Percentiles rank a stretch among this genome's conserved stretches.
These are phyloP conservation scores for Platanthera guangdongensis DNA, from an alignment of 106 monocot genomes.

Conservation along the genomic window DNA sequence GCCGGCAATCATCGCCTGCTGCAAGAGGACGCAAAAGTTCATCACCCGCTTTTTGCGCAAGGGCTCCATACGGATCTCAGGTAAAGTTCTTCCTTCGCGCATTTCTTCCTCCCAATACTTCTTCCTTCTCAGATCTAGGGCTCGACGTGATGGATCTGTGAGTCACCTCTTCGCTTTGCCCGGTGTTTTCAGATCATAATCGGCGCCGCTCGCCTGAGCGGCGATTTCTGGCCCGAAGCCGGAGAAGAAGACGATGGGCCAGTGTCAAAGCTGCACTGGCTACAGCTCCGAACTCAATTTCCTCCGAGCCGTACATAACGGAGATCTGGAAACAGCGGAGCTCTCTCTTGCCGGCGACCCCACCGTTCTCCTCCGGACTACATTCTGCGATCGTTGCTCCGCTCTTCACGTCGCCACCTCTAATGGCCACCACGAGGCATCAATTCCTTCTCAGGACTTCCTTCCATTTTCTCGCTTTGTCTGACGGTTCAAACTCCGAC, in stretches of 20 bases:
- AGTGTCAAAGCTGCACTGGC: slow-evolving; percentile 26
- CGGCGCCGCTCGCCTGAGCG: slow-evolving; percentile 2
- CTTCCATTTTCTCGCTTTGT: neutral
- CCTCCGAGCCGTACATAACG: slow-evolving; percentile 30
- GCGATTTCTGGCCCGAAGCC: neutral
- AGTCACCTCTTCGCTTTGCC: neutral
- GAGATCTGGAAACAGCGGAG: slow-evolving; percentile 24
- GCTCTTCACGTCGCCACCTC: slow-evolving; percentile 55
- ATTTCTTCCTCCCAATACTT: no score
- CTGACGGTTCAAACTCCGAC: slow-evolving; percentile 3
- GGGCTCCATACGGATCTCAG: no score
- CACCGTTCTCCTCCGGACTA: slow-evolving; percentile 19
- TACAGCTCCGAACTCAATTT: slow-evolving; percentile 25
- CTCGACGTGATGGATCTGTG: no score
- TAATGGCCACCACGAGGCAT: slow-evolving; percentile 43
- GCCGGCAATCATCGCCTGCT: no score
- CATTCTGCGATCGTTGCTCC: slow-evolving; percentile 40
- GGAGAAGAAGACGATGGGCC: slow-evolving; percentile 27
- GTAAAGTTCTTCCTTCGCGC: no score
- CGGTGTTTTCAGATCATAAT: neutral
- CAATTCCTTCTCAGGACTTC: neutral
- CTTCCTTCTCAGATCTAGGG: no score
- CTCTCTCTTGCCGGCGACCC: slow-evolving; percentile 16
- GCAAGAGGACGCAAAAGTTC: no score
- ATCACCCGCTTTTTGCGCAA: no score